Percentiles rank a stretch among this genome's conserved stretches.
Conservation (phyloP, 192 early-diverging fungal species). For the Coemansia sp. region DNA sequence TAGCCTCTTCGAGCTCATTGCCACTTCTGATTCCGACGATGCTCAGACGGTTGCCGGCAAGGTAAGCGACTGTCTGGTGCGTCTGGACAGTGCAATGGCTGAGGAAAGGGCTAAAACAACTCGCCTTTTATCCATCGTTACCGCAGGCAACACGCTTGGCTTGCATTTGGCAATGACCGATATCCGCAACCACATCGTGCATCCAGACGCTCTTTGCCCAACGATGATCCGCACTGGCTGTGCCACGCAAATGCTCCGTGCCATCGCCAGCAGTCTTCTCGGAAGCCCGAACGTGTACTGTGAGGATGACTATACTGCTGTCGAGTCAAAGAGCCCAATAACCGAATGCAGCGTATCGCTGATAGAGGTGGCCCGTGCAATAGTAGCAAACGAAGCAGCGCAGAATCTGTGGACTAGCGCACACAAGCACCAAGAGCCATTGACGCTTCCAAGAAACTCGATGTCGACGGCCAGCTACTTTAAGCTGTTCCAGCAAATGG, state of each 20-base stretch:
- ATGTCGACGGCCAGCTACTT: not conserved
- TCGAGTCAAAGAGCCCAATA: not conserved
- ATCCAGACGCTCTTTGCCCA: not conserved
- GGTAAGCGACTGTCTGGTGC: not conserved
- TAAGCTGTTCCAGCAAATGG: constrained; percentile 24
- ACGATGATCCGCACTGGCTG: not conserved
- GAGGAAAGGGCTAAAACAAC: not conserved
- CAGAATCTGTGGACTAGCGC: constrained; percentile 10
- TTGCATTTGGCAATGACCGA: not conserved
- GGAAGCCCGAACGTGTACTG: not conserved
- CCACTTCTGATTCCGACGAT: not conserved
- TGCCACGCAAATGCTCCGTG: not conserved
- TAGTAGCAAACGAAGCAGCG: constrained; percentile 9
- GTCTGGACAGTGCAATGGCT: not conserved
- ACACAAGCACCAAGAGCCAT: constrained; percentile 5
- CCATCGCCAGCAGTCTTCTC: not conserved
- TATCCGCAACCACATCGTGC: not conserved
- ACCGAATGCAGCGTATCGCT: constrained; percentile 8
- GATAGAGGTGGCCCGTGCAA: constrained; percentile 12
- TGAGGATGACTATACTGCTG: not conserved
- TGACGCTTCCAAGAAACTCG: constrained; percentile 1
- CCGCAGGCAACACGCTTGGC: not conserved
- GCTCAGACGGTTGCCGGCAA: not conserved
- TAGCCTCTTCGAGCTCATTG: not conserved
- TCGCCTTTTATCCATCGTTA: not conserved